Conservation (phyloP, 805 yeast genomes). For the Cyberlindnera japonica region DNA sequence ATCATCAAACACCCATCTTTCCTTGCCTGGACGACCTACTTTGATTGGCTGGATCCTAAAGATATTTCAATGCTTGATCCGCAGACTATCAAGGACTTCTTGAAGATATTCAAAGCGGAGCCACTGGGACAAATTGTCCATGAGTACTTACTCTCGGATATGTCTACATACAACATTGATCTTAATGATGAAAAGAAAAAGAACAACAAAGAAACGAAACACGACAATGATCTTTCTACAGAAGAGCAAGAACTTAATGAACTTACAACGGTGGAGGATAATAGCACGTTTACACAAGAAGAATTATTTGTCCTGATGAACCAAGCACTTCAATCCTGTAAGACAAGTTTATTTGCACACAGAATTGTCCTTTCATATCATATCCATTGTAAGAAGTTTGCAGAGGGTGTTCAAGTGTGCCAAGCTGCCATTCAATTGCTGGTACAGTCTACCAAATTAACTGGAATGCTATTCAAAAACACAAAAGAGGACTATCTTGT, state of each 20-base stretch:
- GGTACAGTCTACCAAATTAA: slow-evolving; percentile 42
- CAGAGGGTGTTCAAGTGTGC: slow-evolving; percentile 56
- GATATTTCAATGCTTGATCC: slow-evolving; percentile 48
- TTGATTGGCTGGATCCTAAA: slow-evolving; percentile 68
- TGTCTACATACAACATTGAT: slow-evolving; percentile 49
- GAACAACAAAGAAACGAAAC: slow-evolving; percentile 15
- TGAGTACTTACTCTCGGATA: slow-evolving; percentile 62
- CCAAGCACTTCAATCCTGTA: slow-evolving; percentile 46
- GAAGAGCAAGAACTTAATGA: slow-evolving; percentile 28
- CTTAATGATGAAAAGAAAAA: slow-evolving; percentile 18
- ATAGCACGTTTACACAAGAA: slow-evolving; percentile 38
- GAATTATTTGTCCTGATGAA: slow-evolving; percentile 47
- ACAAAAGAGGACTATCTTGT: slow-evolving; percentile 60
- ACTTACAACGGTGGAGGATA: slow-evolving; percentile 24
- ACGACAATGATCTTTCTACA: slow-evolving; percentile 17
- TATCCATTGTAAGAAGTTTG: slow-evolving; percentile 59
- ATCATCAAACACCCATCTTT: slow-evolving; percentile 57
- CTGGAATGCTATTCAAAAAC: slow-evolving; percentile 46
- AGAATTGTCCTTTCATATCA: slow-evolving; percentile 62
- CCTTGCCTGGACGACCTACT: slow-evolving; percentile 67
- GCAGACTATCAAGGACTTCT: slow-evolving; percentile 44
- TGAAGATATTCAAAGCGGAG: slow-evolving; percentile 52
- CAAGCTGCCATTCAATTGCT: slow-evolving; percentile 55
- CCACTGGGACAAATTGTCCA: slow-evolving; percentile 62
- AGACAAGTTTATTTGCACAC: slow-evolving; percentile 54